Evolutionary conservation across 2,329 filamentous ascomycete genomes (phyloP), one percentile per base, ranked within the genome.

Genomic region (Monilinia fructigena): DNA sequence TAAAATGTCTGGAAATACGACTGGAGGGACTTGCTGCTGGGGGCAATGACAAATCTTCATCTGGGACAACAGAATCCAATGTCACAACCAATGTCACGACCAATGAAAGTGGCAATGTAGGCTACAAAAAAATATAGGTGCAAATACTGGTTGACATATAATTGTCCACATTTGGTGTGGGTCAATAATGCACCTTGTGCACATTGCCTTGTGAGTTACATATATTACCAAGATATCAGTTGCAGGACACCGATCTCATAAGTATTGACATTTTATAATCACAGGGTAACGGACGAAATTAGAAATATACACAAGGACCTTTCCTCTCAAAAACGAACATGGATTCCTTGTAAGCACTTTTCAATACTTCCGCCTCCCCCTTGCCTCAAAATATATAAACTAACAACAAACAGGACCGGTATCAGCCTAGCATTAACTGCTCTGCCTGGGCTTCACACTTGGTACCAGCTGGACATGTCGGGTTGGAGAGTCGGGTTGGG

Each of bases 121-220:
- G 72, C 28, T 74, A 74, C 60, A 83, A 83, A 73, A 73, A 83
- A 81, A 76, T 84, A 82, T 74, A 79, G 80, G 52, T 85, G 82
- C 80, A 85, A 83, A 75, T 82, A 83, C 77, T 83, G 82, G 70
- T 80, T 80, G 66, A 79, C 80, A 42, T 78, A 82, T 72, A 80
- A 83, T 69, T 84, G 82, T 70, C 78, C 77, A 11, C 81, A 84
- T 70, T 84, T 82, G 82, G 79, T 84, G 40, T 48, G 45, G 45
- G 6, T 48, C 7, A 81, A 83, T 65, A 80, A 82, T 64, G 77
- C 80, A 47, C 77, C 81, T 16, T 85, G 82, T 74, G 77, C 81
- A 65, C 77, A 75, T 68, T 85, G 82, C 73, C 76, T 82, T 68
- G 82, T 84, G 76, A 77, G 81, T 77, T 23, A 23, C 23, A 23